Evolutionary conservation across 768 basidiomycete genomes (phyloP), one percentile per base, ranked within the genome.

Genomic region (Coprinopsis marcescibilis): DNA sequence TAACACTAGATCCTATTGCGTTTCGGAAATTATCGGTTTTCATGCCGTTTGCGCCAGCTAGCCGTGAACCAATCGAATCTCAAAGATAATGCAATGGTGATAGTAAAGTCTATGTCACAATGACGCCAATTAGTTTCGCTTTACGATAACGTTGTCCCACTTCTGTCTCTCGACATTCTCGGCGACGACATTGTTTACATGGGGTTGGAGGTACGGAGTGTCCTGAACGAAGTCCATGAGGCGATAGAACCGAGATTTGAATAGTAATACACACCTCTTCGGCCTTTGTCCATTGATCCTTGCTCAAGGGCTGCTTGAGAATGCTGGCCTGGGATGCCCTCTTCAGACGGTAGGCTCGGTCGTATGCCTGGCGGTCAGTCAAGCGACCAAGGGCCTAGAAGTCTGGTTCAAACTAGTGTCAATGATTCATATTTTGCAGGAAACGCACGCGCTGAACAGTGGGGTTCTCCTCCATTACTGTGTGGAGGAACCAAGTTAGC

Each of bases 271-370:
- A 60, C 58, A 96, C 95, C 68, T 96, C 85, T 52, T 78, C 76
- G 1, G 78, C 68, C 49, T 76, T 78, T 40, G 76, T 70, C 91
- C 90, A 93, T 62, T 91, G 71, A 15, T 83, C 82, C 64, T 89
- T 85, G 50, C 90, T 78, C 14, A 98, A 76, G 21, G 80, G 74
- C 41, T 78, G 74, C 67, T 97, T 94, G 37, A 89, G 66, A 47
- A 91, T 75, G 47, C 83, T 84, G 46, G 79, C 74, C 45, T 95
- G 91, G 26, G 80, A 78, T 20, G 88, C 85, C n/a, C 81, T 69
- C 63, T 91, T 89, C 65, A 94, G 70, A 52, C 96, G 88, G 78
- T 72, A 96, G 47, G 81, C 80, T 51, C 96, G 89, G 76, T 96
- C 94, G 67, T 93, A 97, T 26, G 72, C 61, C 69, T 97, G 83